These are phyloP conservation scores for Simmondsia chinensis DNA, from an alignment of 148 eudicot genomes.

Conservation along the genomic window DNA sequence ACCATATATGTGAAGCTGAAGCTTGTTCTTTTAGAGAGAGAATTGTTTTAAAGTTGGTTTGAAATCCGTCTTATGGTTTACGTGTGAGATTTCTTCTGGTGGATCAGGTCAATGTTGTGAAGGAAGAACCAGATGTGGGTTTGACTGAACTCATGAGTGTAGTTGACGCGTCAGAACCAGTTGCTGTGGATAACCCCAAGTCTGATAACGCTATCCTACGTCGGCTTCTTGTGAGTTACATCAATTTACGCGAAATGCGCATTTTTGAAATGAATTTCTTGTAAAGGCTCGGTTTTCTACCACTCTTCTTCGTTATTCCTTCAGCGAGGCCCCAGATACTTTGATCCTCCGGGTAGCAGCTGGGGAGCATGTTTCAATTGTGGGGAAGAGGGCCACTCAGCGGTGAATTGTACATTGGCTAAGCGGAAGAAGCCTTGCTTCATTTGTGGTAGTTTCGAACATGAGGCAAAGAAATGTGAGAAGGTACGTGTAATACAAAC, in stretches of 20 bases:
- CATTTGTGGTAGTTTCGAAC: slow-evolving; percentile 91
- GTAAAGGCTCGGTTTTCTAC: slow-evolving; percentile 27
- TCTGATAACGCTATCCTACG: slow-evolving; percentile 59
- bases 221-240: slow-evolving; percentile 94
- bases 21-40: too few relatives aligned
- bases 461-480: slow-evolving; percentile 65
- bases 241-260: slow-evolving; percentile 22
- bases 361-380: slow-evolving; percentile 96
- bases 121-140: slow-evolving; percentile 27
- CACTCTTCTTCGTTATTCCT: slow-evolving; percentile 34
- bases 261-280: slow-evolving; percentile 10
- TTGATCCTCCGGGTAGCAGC: slow-evolving; percentile 86
- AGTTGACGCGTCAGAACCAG: slow-evolving; percentile 19
- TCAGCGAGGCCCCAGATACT: slow-evolving; percentile 97
- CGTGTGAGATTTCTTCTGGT: too few relatives aligned
- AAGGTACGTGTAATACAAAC: slow-evolving; percentile 42
- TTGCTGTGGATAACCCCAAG: slow-evolving; percentile 28
- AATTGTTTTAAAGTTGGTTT: too few relatives aligned
- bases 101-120: slow-evolving; percentile 24
- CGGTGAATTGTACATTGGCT: slow-evolving; percentile 57
- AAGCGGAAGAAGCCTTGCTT: slow-evolving; percentile 89
- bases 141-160: slow-evolving; percentile 15
- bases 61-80: too few relatives aligned
- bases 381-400: slow-evolving; percentile 85
- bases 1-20: too few relatives aligned